Base-by-base conservation (phyloP, 805 yeast genomes). In the Yarrowia yakushimensis region DNA sequence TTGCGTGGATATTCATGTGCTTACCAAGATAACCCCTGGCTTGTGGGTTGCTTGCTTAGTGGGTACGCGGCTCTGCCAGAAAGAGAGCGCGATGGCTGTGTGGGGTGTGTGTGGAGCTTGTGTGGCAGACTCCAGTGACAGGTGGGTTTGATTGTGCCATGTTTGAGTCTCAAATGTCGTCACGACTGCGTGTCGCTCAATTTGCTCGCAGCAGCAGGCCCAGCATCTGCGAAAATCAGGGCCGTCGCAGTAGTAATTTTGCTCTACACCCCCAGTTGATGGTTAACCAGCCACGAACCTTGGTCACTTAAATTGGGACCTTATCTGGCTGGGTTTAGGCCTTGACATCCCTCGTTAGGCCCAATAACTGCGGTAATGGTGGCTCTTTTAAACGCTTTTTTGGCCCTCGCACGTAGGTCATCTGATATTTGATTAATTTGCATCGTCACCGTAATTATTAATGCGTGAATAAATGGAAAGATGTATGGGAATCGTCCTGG, bases 211-310 rank as follows among this genome's bases (percentile, higher is more conserved):
- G 31, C 25, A 11, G 41, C 41, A 36, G 23, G 23, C 41, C 41
- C 6, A 10, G 17, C 8, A 12, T 39, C 17, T 39, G 43, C n/a
- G 17, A 22, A 10, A 22, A 39, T 6, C 17, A 12, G 9, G 27
- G 43, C 27, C 17, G 43, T 39, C 27, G 15, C 43, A 25, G n/a
- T 15, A n/a, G 48, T n/a, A 43, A 45, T 45, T 45, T 45, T 36
- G 36, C 23, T 36, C 17, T 33, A 39, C 55, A 22, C 31, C 36
- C 31, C 34, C 28, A 31, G 37, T 30, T 15, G 10, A n/a, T 31
- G n/a, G n/a, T n/a, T n/a, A 25, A 33, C 55, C 55, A 48, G 55
- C 55, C 55, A 31, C 55, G 23, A 48, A 48, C 55, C 39, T 48
- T 48, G 39, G 13, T 2, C 13, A 22, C 39, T 48, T 27, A 31